Evolutionary conservation across 257 asterid species (phyloP).

Genomic region (Paulownia fortunei): DNA sequence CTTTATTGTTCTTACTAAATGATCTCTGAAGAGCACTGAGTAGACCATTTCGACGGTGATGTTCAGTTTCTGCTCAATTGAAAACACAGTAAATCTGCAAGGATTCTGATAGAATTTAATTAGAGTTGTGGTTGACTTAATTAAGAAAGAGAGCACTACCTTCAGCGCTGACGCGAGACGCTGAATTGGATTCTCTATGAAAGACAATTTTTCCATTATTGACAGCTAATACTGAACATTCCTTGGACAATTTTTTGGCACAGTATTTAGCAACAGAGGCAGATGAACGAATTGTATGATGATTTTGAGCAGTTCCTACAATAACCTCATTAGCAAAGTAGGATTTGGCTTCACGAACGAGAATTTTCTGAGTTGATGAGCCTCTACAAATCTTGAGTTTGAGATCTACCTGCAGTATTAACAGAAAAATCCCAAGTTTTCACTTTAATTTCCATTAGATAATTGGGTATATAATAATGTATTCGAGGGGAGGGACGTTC

Average conservation of each 20-base stretch:
- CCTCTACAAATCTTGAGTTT: slow-evolving; percentile 97
- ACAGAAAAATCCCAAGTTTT: slow-evolving; percentile 11
- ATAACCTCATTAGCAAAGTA: slow-evolving; percentile 72
- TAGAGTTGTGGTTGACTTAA: too few relatives aligned
- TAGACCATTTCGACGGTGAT: slow-evolving; percentile 57
- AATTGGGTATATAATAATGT: too few relatives aligned
- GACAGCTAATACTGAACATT: slow-evolving; percentile 77
- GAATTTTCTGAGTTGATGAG: slow-evolving; percentile 64
- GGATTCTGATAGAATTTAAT: neutral
- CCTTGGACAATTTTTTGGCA: slow-evolving; percentile 73
- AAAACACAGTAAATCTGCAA: slow-evolving; percentile 21
- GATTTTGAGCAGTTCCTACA: slow-evolving; percentile 74
- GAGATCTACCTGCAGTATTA: slow-evolving; percentile 80
- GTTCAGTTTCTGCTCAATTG: slow-evolving; percentile 59
- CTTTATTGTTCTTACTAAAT: slow-evolving; percentile 63
- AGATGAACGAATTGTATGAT: slow-evolving; percentile 68
- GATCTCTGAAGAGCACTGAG: slow-evolving; percentile 77
- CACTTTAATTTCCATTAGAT: neutral
- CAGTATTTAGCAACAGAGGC: slow-evolving; percentile 86
- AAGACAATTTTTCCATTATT: slow-evolving; percentile 77
- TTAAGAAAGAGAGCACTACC: slow-evolving; percentile 49
- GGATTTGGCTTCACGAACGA: slow-evolving; percentile 85
- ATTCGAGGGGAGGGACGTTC: too few relatives aligned
- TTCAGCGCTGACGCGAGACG: slow-evolving; percentile 45
- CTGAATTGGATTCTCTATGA: slow-evolving; percentile 56